Percentiles rank a stretch among this genome's conserved stretches.
These are phyloP conservation scores for Corymbia maculata DNA, from an alignment of 345 rosid genomes.

Conservation along the genomic window DNA sequence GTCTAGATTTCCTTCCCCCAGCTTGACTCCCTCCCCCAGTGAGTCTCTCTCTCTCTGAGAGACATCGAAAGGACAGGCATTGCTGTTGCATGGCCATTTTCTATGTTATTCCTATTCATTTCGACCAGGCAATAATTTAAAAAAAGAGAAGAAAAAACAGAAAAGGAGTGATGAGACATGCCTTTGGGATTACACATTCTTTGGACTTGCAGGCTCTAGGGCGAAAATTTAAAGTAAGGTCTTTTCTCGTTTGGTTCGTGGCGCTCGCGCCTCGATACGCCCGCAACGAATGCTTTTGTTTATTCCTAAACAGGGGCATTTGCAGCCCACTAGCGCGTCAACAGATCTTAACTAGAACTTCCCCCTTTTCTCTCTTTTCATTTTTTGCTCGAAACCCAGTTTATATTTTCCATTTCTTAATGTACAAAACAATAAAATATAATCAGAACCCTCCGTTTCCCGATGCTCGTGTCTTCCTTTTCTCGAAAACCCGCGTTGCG, in stretches of 20 bases:
- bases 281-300: not conserved
- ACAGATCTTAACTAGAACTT: not conserved
- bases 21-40: not conserved
- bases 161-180: conserved; percentile 26
- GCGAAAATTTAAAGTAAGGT: not conserved
- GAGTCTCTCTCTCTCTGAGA: not conserved
- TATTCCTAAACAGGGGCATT: not conserved
- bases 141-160: not conserved
- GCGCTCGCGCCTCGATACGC: not conserved
- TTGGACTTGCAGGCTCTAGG: conserved; percentile 1
- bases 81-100: conserved; percentile 3
- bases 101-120: conserved; percentile 8
- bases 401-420: not conserved
- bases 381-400: not conserved
- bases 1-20: not conserved
- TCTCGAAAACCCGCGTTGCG: conserved; percentile 20
- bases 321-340: not conserved
- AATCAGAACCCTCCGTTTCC: not conserved
- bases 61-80: conserved; percentile 8
- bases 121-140: not conserved
- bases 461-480: conserved; percentile 15
- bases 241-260: not conserved
- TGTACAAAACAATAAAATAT: not conserved
- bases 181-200: conserved; percentile 40
- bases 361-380: too few species aligned